Conservation (phyloP, 106 monocot genomes). For the Agapanthus africanus region DNA sequence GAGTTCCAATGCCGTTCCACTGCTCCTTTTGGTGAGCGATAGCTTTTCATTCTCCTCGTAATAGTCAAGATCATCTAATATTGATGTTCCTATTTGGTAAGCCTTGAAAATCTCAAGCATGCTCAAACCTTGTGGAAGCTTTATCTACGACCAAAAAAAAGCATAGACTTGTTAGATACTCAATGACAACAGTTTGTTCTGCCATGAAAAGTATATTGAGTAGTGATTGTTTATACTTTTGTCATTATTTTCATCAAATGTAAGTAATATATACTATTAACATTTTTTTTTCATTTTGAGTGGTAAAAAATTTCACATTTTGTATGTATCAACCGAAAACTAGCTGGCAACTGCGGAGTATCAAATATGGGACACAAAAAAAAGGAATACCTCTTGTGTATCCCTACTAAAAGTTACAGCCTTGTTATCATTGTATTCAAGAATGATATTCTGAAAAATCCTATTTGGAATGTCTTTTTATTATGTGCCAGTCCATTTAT, state of each 20-base stretch:
- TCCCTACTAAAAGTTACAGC: constrained; percentile 75
- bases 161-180: not conserved
- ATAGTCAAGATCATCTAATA: constrained; percentile 81
- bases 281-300: not conserved
- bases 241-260: too few relatives aligned
- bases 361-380: not conserved
- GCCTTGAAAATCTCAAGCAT: constrained; percentile 81
- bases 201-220: not conserved
- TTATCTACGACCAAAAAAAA: constrained; percentile 41
- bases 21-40: too few relatives aligned
- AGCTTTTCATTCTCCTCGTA: constrained; percentile 44
- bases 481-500: constrained; percentile 75
- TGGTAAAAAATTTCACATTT: not conserved
- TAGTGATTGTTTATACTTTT: too few relatives aligned
- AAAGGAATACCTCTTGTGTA: constrained; percentile 71
- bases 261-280: too few relatives aligned
- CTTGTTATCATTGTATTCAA: constrained; percentile 77
- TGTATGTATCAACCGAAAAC: not conserved
- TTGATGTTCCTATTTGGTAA: constrained; percentile 33
- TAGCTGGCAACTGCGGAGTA: not conserved
- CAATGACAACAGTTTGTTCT: not conserved
- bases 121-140: constrained; percentile 65
- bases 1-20: too few relatives aligned
- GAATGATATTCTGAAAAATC: constrained; percentile 50
- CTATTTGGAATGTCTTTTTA: constrained; percentile 80